Percentiles rank a stretch among this genome's conserved stretches.
Evolutionary conservation across 1,139 yeast genomes (phyloP).

Genomic region (Geotrichum candidum): DNA sequence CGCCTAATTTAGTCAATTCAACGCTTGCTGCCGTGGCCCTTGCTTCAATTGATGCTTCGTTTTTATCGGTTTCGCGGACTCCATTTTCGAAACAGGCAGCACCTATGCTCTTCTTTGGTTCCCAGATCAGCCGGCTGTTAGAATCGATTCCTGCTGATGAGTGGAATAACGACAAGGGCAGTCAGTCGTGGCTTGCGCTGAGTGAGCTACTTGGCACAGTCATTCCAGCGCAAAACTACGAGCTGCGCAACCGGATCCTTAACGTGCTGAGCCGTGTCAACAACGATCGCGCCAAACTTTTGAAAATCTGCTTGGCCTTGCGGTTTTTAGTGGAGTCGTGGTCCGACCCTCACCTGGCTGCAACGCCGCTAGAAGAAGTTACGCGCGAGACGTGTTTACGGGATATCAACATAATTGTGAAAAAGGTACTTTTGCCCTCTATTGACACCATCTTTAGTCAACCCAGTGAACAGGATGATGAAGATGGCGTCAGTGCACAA

Average conservation of each 20-base stretch:
- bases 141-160: background rate
- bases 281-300: background rate
- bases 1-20: background rate
- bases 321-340: background rate
- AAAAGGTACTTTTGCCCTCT: background rate
- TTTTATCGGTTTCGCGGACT: background rate
- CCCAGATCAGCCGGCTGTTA: background rate
- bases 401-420: background rate
- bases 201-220: background rate
- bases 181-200: background rate
- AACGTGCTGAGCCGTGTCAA: background rate
- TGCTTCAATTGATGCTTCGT: constrained; percentile 2
- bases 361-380: no score
- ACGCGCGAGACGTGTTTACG: background rate
- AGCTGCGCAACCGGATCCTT: background rate
- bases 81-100: background rate
- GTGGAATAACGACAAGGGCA: background rate
- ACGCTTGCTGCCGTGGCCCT: background rate
- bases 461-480: background rate
- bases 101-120: background rate
- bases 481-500: background rate
- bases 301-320: background rate
- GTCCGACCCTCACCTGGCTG: no score
- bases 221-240: background rate
- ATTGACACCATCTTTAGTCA: background rate